Conservation (phyloP, 2,329 filamentous ascomycete species). For the Neofusicoccum sp. region DNA sequence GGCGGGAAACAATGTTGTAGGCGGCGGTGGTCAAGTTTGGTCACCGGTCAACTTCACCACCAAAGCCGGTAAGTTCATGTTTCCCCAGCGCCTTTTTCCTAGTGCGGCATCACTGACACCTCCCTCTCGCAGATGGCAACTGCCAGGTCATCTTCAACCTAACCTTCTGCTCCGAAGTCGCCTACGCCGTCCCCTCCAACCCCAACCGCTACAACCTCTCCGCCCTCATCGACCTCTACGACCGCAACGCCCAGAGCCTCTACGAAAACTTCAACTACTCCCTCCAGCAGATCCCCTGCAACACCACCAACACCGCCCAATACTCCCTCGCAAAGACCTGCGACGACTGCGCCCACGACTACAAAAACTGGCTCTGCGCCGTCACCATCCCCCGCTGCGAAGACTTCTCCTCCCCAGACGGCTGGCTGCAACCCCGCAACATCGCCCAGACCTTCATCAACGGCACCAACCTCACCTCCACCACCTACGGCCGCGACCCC, state of each 20-base stretch:
- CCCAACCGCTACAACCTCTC: conserved; percentile 59
- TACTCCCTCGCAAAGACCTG: conserved; percentile 83
- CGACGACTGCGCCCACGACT: conserved; percentile 71
- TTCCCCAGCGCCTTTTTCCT: too few species aligned
- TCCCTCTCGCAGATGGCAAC: conserved; percentile 60
- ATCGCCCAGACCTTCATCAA: conserved; percentile 68
- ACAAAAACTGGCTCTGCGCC: conserved; percentile 93
- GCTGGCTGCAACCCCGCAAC: conserved; percentile 64
- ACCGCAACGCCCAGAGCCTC: conserved; percentile 66
- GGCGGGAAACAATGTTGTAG: conserved; percentile 52
- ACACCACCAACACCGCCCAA: conserved; percentile 67
- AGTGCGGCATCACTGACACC: too few species aligned
- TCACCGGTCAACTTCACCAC: conserved; percentile 71
- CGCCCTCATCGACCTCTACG: conserved; percentile 70
- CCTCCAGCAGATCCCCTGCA: conserved; percentile 80
- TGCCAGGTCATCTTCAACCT: conserved; percentile 85
- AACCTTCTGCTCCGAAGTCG: conserved; percentile 82
- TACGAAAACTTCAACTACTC: conserved; percentile 79
- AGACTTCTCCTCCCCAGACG: conserved; percentile 64
- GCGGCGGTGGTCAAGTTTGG: conserved; percentile 77
- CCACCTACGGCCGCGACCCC: conserved; percentile 22
- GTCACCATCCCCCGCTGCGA: conserved; percentile 90
- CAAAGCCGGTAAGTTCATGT: conserved; percentile 61
- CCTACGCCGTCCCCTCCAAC: conserved; percentile 88
- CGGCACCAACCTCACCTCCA: conserved; percentile 53